A percentile compares a stretch with the other conserved stretches of the same genome.
phyloP scores from a whole-genome alignment of 73 alveolate genomes.

The Paramecium bursaria region DNA sequence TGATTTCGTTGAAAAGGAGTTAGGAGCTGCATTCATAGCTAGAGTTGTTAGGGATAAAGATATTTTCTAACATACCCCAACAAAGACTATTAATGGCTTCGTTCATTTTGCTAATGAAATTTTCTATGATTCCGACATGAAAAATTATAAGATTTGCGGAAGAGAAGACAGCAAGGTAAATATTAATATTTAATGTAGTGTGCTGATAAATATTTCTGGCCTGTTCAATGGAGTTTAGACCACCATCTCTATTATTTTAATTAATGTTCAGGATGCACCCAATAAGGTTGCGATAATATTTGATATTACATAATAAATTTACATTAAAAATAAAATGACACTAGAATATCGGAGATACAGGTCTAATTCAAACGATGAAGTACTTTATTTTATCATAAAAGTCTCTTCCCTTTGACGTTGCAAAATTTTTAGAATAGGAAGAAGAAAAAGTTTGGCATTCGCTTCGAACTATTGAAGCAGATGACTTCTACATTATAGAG shows the following conservation, averaged over 20 bases:
- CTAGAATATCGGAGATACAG: no score
- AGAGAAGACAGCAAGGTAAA: slow-evolving; percentile 39
- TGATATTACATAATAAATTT: no score
- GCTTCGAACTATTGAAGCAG: no score
- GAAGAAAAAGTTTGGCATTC: no score
- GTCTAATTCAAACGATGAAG: no score
- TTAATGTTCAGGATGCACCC: slow-evolving; percentile 58
- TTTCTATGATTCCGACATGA: slow-evolving; percentile 1
- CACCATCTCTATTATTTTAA: slow-evolving; percentile 35
- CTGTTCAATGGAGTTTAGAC: slow-evolving; percentile 35
- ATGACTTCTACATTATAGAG: no score
- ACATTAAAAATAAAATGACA: no score
- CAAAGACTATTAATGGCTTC: slow-evolving; percentile 14
- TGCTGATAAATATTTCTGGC: slow-evolving; percentile 19
- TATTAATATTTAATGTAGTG: slow-evolving; percentile 7
- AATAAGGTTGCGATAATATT: slow-evolving; percentile 52
- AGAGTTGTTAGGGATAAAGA: slow-evolving; percentile 45
- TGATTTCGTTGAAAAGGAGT: slow-evolving; percentile 37
- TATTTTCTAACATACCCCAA: slow-evolving; percentile 22
- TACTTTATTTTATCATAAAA: no score
- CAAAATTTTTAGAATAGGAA: no score
- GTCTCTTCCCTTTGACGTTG: no score
- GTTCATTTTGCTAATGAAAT: slow-evolving; percentile 39
- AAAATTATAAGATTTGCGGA: slow-evolving; percentile 15
- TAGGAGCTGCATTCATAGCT: slow-evolving; percentile 5